Percentiles rank a stretch among this genome's conserved stretches.
phyloP scores from a whole-genome alignment of 495 filamentous ascomycete genomes.

The Penicillium steckii region DNA sequence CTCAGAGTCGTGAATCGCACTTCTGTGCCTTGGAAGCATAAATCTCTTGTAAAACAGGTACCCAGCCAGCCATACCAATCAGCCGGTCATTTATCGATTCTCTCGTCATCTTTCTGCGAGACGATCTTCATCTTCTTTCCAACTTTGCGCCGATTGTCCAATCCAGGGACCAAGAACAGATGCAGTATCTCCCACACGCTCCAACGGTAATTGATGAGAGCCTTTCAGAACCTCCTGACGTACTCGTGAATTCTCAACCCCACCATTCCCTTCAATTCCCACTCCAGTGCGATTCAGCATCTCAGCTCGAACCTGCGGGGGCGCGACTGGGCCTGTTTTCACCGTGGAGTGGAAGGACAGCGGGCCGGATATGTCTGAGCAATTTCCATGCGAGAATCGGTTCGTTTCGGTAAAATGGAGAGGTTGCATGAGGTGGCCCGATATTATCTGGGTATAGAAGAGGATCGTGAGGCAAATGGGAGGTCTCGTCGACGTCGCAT shows the following conservation, averaged over 20 bases:
- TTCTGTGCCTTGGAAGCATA: too few relatives aligned
- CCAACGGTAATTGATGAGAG: slow-evolving; percentile 72
- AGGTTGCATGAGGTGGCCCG: slow-evolving; percentile 46
- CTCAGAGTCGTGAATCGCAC: not conserved
- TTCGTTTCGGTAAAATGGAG: slow-evolving; percentile 41
- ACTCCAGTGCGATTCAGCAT: slow-evolving; percentile 19
- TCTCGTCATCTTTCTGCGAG: slow-evolving; percentile 1
- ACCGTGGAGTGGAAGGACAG: slow-evolving; percentile 63
- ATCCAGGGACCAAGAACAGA: slow-evolving; percentile 11
- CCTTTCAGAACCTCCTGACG: slow-evolving; percentile 52
- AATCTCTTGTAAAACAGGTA: not conserved
- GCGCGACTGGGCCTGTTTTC: slow-evolving; percentile 47
- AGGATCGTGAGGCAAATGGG: slow-evolving; percentile 2
- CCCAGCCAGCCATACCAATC: slow-evolving; percentile 1
- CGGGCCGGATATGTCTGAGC: slow-evolving; percentile 46
- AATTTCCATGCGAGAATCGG: slow-evolving; percentile 15
- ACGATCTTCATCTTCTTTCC: slow-evolving; percentile 4
- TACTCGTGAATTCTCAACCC: slow-evolving; percentile 49
- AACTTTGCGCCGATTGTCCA: not conserved
- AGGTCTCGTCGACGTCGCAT: not conserved
- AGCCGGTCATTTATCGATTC: slow-evolving; percentile 1
- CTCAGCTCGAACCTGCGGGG: slow-evolving; percentile 21
- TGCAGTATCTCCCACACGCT: slow-evolving; percentile 53
- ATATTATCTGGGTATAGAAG: slow-evolving; percentile 16
- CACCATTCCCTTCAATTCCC: slow-evolving; percentile 35